These are phyloP conservation scores for Neurospora sp. DNA, from an alignment of 2,329 filamentous ascomycete species.

Conservation along the genomic window DNA sequence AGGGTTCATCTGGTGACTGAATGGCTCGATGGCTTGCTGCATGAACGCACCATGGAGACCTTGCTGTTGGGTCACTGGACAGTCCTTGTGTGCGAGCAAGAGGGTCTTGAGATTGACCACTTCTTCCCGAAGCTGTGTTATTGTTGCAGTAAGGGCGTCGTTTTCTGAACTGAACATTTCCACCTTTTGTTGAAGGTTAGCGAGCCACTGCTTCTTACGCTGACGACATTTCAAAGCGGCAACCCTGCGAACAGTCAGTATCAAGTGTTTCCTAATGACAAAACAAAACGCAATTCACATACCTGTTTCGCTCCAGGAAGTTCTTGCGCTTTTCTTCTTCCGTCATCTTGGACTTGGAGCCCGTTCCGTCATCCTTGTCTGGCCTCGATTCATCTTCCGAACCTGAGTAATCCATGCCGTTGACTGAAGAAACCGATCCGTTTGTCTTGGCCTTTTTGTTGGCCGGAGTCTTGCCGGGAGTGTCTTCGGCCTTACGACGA, in stretches of 20 bases:
- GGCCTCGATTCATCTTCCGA: slow-evolving; percentile 32
- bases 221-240: slow-evolving; percentile 95
- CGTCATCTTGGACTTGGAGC: slow-evolving; percentile 74
- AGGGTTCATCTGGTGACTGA: slow-evolving; percentile 46
- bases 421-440: slow-evolving; percentile 19
- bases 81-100: slow-evolving; percentile 90
- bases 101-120: slow-evolving; percentile 92
- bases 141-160: slow-evolving; percentile 73
- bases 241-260: slow-evolving; percentile 48
- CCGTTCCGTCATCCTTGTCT: slow-evolving; percentile 44
- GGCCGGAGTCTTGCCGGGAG: slow-evolving; percentile 49
- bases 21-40: slow-evolving; percentile 45
- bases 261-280: slow-evolving; percentile 1
- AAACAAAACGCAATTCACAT: slow-evolving; percentile 26
- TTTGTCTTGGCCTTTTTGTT: slow-evolving; percentile 63
- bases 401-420: slow-evolving; percentile 23
- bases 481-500: slow-evolving; percentile 68
- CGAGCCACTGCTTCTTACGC: slow-evolving; percentile 97
- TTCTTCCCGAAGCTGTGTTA: slow-evolving; percentile 78
- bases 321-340: slow-evolving; percentile 98
- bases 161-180: slow-evolving; percentile 90
- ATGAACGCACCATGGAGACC: slow-evolving; percentile 50
- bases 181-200: slow-evolving; percentile 87
- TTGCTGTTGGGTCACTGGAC: slow-evolving; percentile 82
- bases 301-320: slow-evolving; percentile 94